Evolutionary conservation across 192 early-diverging fungal genomes (phyloP).

Genomic region (Diversispora eburnea): DNA sequence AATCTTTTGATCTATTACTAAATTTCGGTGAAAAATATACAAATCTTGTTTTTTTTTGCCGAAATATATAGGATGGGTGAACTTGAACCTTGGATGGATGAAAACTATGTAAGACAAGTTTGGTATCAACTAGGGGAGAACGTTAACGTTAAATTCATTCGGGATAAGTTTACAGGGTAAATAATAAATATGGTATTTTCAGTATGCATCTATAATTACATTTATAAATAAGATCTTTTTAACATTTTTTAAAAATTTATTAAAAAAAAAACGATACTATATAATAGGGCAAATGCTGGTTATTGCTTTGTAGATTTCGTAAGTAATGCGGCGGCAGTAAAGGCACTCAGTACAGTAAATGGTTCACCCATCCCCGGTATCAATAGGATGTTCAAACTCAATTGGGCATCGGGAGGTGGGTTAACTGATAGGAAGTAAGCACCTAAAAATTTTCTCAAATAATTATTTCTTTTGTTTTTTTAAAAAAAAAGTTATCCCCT

Average conservation of each 20-base stretch:
- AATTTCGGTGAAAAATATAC: no score
- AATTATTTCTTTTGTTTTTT: neutral
- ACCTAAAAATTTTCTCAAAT: neutral
- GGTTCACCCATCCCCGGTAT: slow-evolving; percentile 81
- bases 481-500: neutral
- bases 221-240: neutral
- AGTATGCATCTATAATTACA: neutral
- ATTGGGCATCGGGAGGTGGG: slow-evolving; percentile 93
- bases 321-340: slow-evolving; percentile 60
- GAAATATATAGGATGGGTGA: slow-evolving; percentile 79
- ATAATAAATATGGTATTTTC: neutral
- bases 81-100: slow-evolving; percentile 98
- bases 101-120: slow-evolving; percentile 78
- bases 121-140: slow-evolving; percentile 85
- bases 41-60: no score
- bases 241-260: neutral
- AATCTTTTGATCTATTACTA: neutral
- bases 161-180: slow-evolving; percentile 86
- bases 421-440: slow-evolving; percentile 53
- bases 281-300: slow-evolving; percentile 69
- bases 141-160: slow-evolving; percentile 92
- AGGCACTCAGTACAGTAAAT: slow-evolving; percentile 69
- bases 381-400: slow-evolving; percentile 80
- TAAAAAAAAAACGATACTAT: neutral
- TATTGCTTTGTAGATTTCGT: slow-evolving; percentile 95